Conservation (phyloP, 108 stramenopile genomes). For the Seminavis robusta region DNA sequence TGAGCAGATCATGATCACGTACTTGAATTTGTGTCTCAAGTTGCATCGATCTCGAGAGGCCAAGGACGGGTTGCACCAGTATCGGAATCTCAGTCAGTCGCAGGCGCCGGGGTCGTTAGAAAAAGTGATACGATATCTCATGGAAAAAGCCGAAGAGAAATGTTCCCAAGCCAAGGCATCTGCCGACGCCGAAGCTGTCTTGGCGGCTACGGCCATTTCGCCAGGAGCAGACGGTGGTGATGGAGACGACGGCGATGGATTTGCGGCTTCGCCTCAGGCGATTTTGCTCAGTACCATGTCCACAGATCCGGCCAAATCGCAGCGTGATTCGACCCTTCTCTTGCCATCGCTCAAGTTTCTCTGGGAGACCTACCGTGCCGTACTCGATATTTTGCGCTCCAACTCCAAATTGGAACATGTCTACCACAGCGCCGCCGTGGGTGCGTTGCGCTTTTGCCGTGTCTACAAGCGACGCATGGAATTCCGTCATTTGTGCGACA, state of each 20-base stretch:
- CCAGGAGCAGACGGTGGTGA: constrained; percentile 17
- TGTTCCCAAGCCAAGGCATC: constrained; percentile 75
- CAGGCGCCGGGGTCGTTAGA: constrained; percentile 94
- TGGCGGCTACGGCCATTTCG: constrained; percentile 23
- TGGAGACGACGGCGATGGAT: constrained; percentile 84
- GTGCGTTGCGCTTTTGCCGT: constrained; percentile 89
- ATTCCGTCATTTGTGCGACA: constrained; percentile 93
- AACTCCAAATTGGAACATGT: constrained; percentile 93
- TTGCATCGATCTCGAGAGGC: constrained; percentile 82
- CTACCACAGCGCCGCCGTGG: constrained; percentile 86
- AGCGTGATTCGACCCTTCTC: constrained; percentile 83
- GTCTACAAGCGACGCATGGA: constrained; percentile 87
- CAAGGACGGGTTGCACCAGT: constrained; percentile 99
- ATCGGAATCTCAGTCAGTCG: constrained; percentile 89
- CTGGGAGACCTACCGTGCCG: constrained; percentile 97
- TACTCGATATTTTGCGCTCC: constrained; percentile 90
- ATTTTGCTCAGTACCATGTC: constrained; percentile 94
- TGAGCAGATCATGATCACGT: constrained; percentile 92
- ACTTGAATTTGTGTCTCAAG: constrained; percentile 92
- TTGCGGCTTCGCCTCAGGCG: constrained; percentile 83
- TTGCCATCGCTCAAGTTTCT: constrained; percentile 96
- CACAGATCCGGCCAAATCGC: constrained; percentile 85
- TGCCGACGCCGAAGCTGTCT: constrained; percentile 35
- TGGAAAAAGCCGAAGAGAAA: constrained; percentile 74
- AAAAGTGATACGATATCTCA: constrained; percentile 88